Conservation (phyloP, 2,329 filamentous ascomycete genomes). For the Talaromyces pinophilus region DNA sequence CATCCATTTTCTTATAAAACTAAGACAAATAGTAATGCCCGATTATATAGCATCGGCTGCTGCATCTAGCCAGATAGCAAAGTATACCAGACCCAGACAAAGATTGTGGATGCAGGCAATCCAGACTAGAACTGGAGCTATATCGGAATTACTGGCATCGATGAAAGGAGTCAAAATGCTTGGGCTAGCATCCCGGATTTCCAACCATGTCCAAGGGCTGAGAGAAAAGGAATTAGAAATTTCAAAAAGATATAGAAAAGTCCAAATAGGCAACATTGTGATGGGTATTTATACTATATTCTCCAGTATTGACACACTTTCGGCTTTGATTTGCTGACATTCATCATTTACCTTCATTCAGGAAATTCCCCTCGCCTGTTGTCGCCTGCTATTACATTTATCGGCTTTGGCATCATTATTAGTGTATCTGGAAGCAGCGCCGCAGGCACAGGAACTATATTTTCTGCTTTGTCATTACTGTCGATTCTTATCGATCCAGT, state of each 20-base stretch:
- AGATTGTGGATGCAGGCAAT: conserved; percentile 54
- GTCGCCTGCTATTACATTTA: conserved; percentile 17
- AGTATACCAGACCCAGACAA: conserved; percentile 36
- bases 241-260: conserved; percentile 43
- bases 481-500: conserved; percentile 30
- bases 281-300: conserved; percentile 30
- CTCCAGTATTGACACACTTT: not conserved
- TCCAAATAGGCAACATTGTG: conserved; percentile 44
- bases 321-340: not conserved
- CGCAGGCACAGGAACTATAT: conserved; percentile 31
- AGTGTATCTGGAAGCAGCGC: conserved; percentile 1
- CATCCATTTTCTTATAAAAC: conserved; percentile 19
- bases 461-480: conserved; percentile 32
- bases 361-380: conserved; percentile 19
- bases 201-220: conserved; percentile 40
- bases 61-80: conserved; percentile 17
- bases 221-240: conserved; percentile 44
- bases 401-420: conserved; percentile 12
- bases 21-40: not conserved
- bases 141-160: conserved; percentile 50
- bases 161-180: conserved; percentile 57
- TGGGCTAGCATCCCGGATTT: conserved; percentile 47
- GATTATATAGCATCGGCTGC: conserved; percentile 6
- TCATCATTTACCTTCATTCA: not conserved
- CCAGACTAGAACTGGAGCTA: conserved; percentile 52